Conservation (phyloP, 176 grass and related monocot species). For the Thinopyrum elongatum region DNA sequence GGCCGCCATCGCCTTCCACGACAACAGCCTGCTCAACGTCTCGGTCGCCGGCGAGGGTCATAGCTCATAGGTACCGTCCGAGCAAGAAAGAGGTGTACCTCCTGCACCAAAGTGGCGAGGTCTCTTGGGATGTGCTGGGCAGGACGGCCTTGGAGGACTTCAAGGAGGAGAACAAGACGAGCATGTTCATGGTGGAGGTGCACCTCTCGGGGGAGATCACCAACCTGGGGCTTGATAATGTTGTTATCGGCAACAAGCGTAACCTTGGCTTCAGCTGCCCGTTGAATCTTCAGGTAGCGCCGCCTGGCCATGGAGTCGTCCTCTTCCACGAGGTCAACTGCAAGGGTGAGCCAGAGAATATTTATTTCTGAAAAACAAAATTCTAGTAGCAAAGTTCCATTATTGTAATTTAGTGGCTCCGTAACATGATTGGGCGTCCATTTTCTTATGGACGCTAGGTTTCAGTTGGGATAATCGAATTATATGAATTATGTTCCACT, state of each 20-base stretch:
- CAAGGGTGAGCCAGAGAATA: not conserved
- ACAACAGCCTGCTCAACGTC: not conserved
- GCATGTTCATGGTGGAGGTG: constrained; percentile 3
- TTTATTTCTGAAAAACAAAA: not conserved
- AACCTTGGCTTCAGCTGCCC: not conserved
- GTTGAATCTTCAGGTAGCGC: not conserved
- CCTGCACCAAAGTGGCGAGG: not conserved
- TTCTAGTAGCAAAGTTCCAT: too few species aligned
- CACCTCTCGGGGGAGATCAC: not conserved
- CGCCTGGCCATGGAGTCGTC: not conserved
- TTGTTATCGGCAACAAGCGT: too few species aligned
- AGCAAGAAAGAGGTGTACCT: not conserved
- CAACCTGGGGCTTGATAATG: not conserved
- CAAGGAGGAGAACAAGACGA: not conserved
- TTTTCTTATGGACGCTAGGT: too few species aligned
- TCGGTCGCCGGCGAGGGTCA: not conserved
- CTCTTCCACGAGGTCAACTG: not conserved
- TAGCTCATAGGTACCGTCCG: not conserved
- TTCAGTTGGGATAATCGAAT: too few species aligned
- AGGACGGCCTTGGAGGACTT: not conserved
- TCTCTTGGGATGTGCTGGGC: not conserved
- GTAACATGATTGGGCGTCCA: too few species aligned
- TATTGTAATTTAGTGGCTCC: too few species aligned
- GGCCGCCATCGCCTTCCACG: not conserved
- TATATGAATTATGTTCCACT: too few species aligned